A percentile compares a stretch with the other conserved stretches of the same genome.
Evolutionary conservation across 2,329 filamentous ascomycete genomes (phyloP).

Genomic region (Didymosphaeria variabile): DNA sequence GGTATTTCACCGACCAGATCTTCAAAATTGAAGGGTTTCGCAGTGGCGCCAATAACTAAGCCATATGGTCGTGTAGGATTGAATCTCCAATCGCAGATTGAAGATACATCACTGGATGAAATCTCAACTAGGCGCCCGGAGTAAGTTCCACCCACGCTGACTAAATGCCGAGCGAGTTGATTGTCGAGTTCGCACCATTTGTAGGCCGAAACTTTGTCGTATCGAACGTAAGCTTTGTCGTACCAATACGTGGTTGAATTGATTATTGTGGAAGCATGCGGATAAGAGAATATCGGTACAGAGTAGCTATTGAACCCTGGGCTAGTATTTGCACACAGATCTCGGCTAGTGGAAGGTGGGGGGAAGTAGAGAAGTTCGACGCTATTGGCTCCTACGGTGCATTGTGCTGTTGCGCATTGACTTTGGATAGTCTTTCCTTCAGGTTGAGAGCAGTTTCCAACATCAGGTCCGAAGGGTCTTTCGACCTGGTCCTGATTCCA

Average conservation of each 20-base stretch:
- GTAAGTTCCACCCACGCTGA: conserved; percentile 9
- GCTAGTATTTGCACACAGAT: conserved; percentile 22
- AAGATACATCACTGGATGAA: conserved; percentile 13
- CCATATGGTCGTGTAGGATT: not conserved
- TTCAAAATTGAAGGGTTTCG: conserved; percentile 16
- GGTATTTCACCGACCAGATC: conserved; percentile 15
- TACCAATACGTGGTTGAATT: conserved; percentile 18
- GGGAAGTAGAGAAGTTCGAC: conserved; percentile 21
- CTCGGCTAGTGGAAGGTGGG: conserved; percentile 12
- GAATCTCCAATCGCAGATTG: conserved; percentile 7
- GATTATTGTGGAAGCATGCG: conserved; percentile 14
- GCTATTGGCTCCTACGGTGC: conserved; percentile 12
- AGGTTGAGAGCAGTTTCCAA: not conserved
- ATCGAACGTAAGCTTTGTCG: conserved; percentile 21
- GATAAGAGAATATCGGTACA: conserved; percentile 8
- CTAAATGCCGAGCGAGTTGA: not conserved
- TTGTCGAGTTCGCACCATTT: conserved; percentile 12
- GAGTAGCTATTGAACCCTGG: conserved; percentile 21
- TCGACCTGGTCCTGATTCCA: too few species aligned
- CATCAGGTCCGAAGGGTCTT: conserved; percentile 5
- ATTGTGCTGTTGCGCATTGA: not conserved
- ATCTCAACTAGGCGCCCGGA: conserved; percentile 6
- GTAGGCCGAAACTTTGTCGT: conserved; percentile 18
- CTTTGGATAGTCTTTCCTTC: too few species aligned
- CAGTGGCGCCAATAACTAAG: conserved; percentile 13